These are phyloP conservation scores for Melampsora americana DNA, from an alignment of 1,284 basidiomycete species.

Conservation along the genomic window DNA sequence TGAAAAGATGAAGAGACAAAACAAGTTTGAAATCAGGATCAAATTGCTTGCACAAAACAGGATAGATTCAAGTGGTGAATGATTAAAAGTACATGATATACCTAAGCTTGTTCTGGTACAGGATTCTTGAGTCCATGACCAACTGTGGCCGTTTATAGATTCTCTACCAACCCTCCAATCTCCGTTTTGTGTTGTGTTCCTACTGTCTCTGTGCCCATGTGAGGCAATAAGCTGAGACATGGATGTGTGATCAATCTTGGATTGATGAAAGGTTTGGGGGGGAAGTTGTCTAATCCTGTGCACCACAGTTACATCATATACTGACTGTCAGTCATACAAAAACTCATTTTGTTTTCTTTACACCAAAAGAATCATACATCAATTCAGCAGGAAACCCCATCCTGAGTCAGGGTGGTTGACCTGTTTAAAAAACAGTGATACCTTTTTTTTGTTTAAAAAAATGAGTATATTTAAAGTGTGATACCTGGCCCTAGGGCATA, in stretches of 20 bases:
- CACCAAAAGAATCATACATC: too few relatives aligned
- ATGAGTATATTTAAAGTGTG: too few relatives aligned
- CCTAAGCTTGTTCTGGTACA: too few relatives aligned
- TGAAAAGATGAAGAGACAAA: background rate
- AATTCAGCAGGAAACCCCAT: too few relatives aligned
- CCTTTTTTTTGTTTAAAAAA: too few relatives aligned
- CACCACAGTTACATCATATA: background rate
- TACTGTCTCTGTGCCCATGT: constrained; percentile 81
- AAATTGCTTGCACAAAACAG: background rate
- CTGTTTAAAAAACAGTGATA: too few relatives aligned
- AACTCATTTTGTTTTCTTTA: background rate
- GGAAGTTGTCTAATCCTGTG: constrained; percentile 82
- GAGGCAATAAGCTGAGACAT: too few relatives aligned
- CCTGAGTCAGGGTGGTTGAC: too few relatives aligned
- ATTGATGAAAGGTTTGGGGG: constrained; percentile 80
- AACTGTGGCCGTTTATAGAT: constrained; percentile 52
- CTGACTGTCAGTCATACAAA: background rate
- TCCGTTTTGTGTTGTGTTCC: constrained; percentile 75
- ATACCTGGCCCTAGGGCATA: too few relatives aligned
- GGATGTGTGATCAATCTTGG: background rate
- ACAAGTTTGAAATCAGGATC: background rate
- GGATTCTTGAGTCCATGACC: constrained; percentile 54
- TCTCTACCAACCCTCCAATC: constrained; percentile 52
- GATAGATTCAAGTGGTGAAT: background rate
- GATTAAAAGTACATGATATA: background rate